phyloP scores from a whole-genome alignment of 192 early-diverging fungal species.

The Lobosporangium transversale region DNA sequence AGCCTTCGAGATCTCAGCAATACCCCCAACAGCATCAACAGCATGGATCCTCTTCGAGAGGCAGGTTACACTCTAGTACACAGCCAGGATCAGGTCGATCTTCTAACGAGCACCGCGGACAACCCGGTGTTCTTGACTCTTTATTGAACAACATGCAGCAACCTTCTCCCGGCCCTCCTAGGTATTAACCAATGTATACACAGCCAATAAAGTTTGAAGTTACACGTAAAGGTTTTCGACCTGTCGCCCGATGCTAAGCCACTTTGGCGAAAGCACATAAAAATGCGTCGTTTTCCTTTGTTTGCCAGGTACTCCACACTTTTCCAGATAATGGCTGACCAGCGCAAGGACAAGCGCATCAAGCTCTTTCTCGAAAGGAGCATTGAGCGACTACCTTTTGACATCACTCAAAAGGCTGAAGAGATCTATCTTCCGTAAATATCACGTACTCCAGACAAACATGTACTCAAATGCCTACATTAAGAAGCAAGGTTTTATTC shows the following conservation, averaged over 20 bases:
- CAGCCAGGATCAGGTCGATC: background rate
- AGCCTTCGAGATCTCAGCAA: conserved; percentile 1
- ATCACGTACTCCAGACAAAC: too few relatives aligned
- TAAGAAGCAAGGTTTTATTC: too few relatives aligned
- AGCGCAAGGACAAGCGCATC: conserved; percentile 42
- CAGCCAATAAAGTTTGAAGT: too few relatives aligned
- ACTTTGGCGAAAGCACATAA: too few relatives aligned
- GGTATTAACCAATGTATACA: too few relatives aligned
- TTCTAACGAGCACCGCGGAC: background rate
- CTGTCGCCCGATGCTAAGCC: too few relatives aligned
- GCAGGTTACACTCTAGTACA: conserved; percentile 3
- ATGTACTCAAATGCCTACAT: background rate
- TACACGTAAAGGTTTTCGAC: too few relatives aligned
- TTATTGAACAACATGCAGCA: conserved; percentile 34
- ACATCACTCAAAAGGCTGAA: conserved; percentile 46
- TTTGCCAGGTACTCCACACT: too few relatives aligned
- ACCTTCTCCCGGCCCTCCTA: conserved; percentile 4
- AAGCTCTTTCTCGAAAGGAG: conserved; percentile 45
- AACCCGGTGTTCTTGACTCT: conserved; percentile 17
- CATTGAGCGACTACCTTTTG: conserved; percentile 44
- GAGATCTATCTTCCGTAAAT: conserved; percentile 43
- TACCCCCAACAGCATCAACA: background rate
- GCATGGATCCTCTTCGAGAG: conserved; percentile 1
- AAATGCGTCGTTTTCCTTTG: too few relatives aligned
- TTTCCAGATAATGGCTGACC: conserved; percentile 16